A percentile compares a stretch with the other conserved stretches of the same genome.
phyloP scores from a whole-genome alignment of 2,329 filamentous ascomycete species.

The Ophidiomyces ophidiicola region DNA sequence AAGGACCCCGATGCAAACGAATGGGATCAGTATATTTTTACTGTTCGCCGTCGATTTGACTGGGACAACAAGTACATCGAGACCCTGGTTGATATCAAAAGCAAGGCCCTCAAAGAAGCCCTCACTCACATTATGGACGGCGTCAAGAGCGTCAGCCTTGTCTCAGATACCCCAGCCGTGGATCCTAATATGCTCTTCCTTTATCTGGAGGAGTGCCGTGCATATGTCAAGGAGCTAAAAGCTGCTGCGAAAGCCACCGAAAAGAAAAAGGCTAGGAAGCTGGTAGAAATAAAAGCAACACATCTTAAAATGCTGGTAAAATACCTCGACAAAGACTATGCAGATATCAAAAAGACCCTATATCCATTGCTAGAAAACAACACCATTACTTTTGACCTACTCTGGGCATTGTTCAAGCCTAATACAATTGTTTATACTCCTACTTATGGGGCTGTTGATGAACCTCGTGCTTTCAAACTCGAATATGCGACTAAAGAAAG shows the following conservation, averaged over 20 bases:
- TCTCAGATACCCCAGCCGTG: slow-evolving; percentile 64
- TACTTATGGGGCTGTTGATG: slow-evolving; percentile 63
- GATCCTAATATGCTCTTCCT: slow-evolving; percentile 61
- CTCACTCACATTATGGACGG: slow-evolving; percentile 60
- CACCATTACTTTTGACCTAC: slow-evolving; percentile 74
- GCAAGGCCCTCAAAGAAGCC: slow-evolving; percentile 60
- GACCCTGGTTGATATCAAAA: slow-evolving; percentile 72
- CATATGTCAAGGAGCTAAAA: slow-evolving; percentile 52
- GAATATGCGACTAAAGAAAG: slow-evolving; percentile 60
- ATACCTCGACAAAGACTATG: slow-evolving; percentile 73
- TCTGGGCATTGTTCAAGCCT: slow-evolving; percentile 84
- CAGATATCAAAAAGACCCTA: slow-evolving; percentile 63
- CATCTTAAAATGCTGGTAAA: slow-evolving; percentile 57
- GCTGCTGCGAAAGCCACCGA: slow-evolving; percentile 48
- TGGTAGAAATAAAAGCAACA: slow-evolving; percentile 29
- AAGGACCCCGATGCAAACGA: slow-evolving; percentile 51
- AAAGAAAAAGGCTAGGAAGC: slow-evolving; percentile 32
- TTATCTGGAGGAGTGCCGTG: slow-evolving; percentile 66
- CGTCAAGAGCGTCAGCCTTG: slow-evolving; percentile 65
- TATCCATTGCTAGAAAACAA: slow-evolving; percentile 70
- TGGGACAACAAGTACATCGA: slow-evolving; percentile 70
- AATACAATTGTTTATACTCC: slow-evolving; percentile 66
- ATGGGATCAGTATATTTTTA: slow-evolving; percentile 71
- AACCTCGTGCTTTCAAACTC: slow-evolving; percentile 71
- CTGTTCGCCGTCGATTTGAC: slow-evolving; percentile 69